Evolutionary conservation across 2,329 filamentous ascomycete genomes (phyloP), one percentile per base, ranked within the genome.

Genomic region (Davidsoniella virescens): DNA sequence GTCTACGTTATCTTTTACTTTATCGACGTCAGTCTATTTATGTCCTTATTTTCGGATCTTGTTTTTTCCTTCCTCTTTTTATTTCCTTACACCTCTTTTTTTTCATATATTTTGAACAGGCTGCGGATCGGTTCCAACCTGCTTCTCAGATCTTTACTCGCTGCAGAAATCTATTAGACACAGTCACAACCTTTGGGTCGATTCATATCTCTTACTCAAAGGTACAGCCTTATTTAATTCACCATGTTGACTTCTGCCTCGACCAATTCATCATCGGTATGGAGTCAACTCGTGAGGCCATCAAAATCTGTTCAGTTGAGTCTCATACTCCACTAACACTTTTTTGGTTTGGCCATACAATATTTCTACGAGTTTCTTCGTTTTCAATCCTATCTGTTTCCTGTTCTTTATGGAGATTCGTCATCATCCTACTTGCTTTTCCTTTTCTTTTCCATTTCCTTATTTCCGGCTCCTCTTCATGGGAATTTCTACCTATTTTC

Each of bases 151-250:
- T 10, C 33, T 39, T 45, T 53, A 20, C 38, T 37, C 20, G 26
- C 44, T 37, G 33, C 44, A 47, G 29, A 47, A 47, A 47, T 23
- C 49, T 26, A 41, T 47, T 50, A 40, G 33, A 39, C 16, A 38
- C 42, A 38, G 50, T 47, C 20, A 41, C 12, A 7, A 17, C 25
- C 37, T 14, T 39, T 46, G 44, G 20, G 10, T 47, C 44, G 26
- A 47, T 23, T 38, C 44, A 23, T 16, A 47, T 18, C 25, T 12
- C 17, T 20, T 33, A 33, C 10, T 9, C 2, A 33, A 33, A 33
- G 10, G 26, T 12, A 33, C 10, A 12, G 8, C 26, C 5, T 33
- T 33, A 10, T 33, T 10, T 20, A 20, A 33, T 33, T 33, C 26
- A 33, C 8, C 9, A 33, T 33, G 5, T 12, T 33, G 10, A 33